These are phyloP conservation scores for Pseudocercospora musae DNA, from an alignment of 2,329 filamentous ascomycete species.

Conservation along the genomic window DNA sequence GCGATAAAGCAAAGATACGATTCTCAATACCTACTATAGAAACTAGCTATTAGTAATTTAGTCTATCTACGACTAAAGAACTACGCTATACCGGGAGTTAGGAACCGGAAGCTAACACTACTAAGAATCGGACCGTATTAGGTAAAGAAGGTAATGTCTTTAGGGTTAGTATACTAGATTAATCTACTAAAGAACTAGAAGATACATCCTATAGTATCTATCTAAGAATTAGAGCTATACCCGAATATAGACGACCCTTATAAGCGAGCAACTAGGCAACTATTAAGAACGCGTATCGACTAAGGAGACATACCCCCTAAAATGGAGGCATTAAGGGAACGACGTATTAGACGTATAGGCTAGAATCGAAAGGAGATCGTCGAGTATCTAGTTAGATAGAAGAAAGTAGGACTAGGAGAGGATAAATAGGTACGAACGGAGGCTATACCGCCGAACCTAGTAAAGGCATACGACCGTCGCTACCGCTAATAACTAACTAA, in stretches of 20 bases:
- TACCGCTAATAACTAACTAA: no score
- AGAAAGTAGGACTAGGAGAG: no score
- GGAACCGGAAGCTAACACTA: slow-evolving; percentile 1
- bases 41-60: background rate
- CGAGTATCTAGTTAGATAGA: no score
- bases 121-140: background rate
- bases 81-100: background rate
- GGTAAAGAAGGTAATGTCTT: background rate
- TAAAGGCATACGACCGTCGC: no score
- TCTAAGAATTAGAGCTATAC: slow-evolving; percentile 2
- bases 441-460: no score
- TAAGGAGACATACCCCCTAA: background rate
- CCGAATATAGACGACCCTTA: background rate
- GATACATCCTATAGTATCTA: slow-evolving; percentile 6
- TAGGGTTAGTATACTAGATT: slow-evolving; percentile 2
- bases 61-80: slow-evolving; percentile 3
- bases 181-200: background rate
- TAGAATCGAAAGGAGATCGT: background rate
- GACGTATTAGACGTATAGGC: no score
- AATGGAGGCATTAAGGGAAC: background rate
- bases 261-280: background rate
- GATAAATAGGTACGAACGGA: no score
- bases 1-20: slow-evolving; percentile 8
- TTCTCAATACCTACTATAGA: background rate
- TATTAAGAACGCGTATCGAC: background rate